phyloP scores from a whole-genome alignment of 768 basidiomycete genomes.

The Hygrocybe coccinea region DNA sequence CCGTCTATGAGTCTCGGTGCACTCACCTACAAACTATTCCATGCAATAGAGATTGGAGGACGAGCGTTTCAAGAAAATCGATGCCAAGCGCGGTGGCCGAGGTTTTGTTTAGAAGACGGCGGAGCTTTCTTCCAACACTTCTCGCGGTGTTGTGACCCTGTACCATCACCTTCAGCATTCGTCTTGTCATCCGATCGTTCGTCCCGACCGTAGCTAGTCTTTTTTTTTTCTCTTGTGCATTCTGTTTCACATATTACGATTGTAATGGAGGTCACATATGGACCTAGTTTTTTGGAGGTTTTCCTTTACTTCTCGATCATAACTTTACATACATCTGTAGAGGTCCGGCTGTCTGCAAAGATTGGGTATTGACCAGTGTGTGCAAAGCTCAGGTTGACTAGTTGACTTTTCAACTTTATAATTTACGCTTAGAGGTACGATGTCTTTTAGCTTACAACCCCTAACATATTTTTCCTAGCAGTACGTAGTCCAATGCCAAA shows the following conservation, averaged over 20 bases:
- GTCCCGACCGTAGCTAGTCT: too few relatives aligned
- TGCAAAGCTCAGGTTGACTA: too few relatives aligned
- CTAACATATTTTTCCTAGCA: too few relatives aligned
- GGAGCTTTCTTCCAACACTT: not conserved
- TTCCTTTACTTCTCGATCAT: too few relatives aligned
- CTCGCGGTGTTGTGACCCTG: not conserved
- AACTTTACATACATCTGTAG: not conserved
- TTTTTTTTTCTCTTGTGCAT: not conserved
- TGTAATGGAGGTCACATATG: not conserved
- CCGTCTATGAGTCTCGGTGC: not conserved
- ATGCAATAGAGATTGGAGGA: slow-evolving; percentile 61
- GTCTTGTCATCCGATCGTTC: too few relatives aligned
- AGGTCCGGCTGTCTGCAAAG: too few relatives aligned
- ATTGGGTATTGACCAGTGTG: too few relatives aligned
- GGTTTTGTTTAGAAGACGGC: slow-evolving; percentile 70
- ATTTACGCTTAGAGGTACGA: not conserved
- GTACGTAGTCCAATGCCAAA: slow-evolving; percentile 34
- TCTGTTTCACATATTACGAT: not conserved
- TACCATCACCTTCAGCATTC: not conserved
- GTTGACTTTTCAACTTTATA: too few relatives aligned
- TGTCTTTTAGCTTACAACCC: not conserved
- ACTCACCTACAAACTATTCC: not conserved
- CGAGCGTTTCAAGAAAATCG: slow-evolving; percentile 85
- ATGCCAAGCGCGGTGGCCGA: slow-evolving; percentile 79
- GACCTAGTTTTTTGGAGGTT: too few relatives aligned